Evolutionary conservation across 305 asterid genomes (phyloP).

Genomic region (Fraxinus latifolia): DNA sequence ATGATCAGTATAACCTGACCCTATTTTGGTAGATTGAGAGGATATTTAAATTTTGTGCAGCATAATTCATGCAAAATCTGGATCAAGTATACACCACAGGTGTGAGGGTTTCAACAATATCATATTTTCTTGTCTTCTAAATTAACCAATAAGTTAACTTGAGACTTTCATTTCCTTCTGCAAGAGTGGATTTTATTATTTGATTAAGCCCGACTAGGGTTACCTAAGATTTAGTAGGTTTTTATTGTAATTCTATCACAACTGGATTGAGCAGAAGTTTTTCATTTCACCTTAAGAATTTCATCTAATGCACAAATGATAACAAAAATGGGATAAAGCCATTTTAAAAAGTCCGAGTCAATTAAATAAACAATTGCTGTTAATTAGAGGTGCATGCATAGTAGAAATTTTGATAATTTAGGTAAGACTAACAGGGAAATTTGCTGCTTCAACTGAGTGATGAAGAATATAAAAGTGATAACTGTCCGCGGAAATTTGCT

Average conservation of each 20-base stretch:
- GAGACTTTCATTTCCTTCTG: neutral
- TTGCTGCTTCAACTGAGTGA: constrained; percentile 11
- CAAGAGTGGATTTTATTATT: neutral
- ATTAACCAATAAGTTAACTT: neutral
- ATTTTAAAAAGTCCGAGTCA: neutral
- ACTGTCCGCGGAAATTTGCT: neutral
- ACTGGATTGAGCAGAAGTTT: neutral
- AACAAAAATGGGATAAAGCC: neutral
- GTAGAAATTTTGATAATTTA: neutral
- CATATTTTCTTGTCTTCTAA: constrained; percentile 1
- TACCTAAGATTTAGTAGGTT: neutral
- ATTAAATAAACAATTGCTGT: constrained; percentile 3
- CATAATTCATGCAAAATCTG: neutral
- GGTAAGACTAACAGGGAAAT: neutral
- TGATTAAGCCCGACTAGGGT: neutral
- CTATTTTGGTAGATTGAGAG: neutral
- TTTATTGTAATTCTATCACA: neutral
- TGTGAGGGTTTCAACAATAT: neutral
- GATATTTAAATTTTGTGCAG: neutral
- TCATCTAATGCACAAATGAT: neutral
- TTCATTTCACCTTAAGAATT: neutral
- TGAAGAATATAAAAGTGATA: neutral
- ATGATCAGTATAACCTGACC: neutral
- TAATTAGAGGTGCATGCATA: neutral
- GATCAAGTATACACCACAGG: neutral